phyloP scores from a whole-genome alignment of 345 rosid genomes.

The Lepidium sativum region DNA sequence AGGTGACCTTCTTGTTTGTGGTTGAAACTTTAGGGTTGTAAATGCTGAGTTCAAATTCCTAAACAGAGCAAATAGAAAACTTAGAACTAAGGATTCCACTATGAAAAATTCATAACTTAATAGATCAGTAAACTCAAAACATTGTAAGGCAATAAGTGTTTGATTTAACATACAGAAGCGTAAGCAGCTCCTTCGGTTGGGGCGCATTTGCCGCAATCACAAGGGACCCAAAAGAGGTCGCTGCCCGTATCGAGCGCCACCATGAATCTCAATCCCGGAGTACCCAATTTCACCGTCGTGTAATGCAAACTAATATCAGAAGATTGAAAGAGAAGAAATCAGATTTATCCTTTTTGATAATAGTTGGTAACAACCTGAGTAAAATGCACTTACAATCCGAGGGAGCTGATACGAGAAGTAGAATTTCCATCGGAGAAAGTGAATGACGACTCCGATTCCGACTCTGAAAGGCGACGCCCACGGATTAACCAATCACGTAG shows the following conservation, averaged over 20 bases:
- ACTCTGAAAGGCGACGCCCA: slow-evolving; percentile 37
- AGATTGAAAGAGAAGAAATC: background rate
- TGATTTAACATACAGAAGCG: slow-evolving; percentile 42
- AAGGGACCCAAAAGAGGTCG: slow-evolving; percentile 90
- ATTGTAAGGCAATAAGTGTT: background rate
- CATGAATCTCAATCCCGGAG: slow-evolving; percentile 78
- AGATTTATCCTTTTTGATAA: background rate
- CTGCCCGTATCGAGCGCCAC: slow-evolving; percentile 90
- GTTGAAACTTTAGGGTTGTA: slow-evolving; percentile 60
- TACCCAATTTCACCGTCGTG: slow-evolving; percentile 75
- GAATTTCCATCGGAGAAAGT: slow-evolving; percentile 70
- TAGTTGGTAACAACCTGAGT: background rate
- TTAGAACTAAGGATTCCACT: background rate
- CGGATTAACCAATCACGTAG: slow-evolving; percentile 54
- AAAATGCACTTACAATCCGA: slow-evolving; percentile 61
- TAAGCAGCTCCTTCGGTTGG: slow-evolving; percentile 49
- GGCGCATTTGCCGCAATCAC: slow-evolving; percentile 72
- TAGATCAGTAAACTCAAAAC: background rate
- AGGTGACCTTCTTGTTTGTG: slow-evolving; percentile 68
- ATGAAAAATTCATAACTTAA: background rate
- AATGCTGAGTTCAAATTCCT: slow-evolving; percentile 70
- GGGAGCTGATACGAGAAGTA: slow-evolving; percentile 57
- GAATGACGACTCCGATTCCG: slow-evolving; percentile 38
- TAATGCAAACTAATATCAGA: slow-evolving; percentile 57
- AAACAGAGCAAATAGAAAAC: background rate